Conservation (phyloP, 805 yeast species). For the Clavispora fructus region DNA sequence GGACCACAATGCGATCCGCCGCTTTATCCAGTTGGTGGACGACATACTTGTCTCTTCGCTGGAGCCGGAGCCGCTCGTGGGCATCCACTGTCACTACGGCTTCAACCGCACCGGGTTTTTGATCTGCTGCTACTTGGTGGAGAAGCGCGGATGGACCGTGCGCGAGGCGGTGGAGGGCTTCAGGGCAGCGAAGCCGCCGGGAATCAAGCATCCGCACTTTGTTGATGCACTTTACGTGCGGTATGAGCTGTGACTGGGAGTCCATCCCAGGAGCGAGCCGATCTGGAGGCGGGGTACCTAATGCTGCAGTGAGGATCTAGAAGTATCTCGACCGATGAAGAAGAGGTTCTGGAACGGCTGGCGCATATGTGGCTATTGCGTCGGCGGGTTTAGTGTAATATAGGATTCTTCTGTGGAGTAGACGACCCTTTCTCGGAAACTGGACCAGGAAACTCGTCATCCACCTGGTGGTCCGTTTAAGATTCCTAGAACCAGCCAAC, state of each 20-base stretch:
- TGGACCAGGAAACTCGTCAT: no score
- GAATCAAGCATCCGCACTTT: constrained; percentile 74
- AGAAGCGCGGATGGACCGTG: constrained; percentile 53
- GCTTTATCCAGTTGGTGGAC: constrained; percentile 51
- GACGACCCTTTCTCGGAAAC: no score
- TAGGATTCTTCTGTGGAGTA: no score
- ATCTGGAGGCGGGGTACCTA: not conserved
- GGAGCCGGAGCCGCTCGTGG: constrained; percentile 38
- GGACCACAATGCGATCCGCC: constrained; percentile 50
- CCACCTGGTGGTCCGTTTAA: no score
- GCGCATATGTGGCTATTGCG: no score
- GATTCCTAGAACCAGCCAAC: no score
- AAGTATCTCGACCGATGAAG: no score
- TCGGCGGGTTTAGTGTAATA: no score
- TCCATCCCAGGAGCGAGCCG: no score
- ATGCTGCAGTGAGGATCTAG: no score
- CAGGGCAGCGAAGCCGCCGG: constrained; percentile 55
- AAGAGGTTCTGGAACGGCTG: no score
- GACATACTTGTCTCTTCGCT: constrained; percentile 27
- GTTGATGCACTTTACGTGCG: constrained; percentile 66
- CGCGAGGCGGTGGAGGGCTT: constrained; percentile 60
- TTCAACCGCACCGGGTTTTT: constrained; percentile 75
- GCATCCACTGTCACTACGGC: constrained; percentile 78
- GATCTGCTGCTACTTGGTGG: constrained; percentile 64
- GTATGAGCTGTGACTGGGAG: constrained; percentile 33